phyloP scores from a whole-genome alignment of 2,329 filamentous ascomycete species.

The Aspergillus alliaceus region DNA sequence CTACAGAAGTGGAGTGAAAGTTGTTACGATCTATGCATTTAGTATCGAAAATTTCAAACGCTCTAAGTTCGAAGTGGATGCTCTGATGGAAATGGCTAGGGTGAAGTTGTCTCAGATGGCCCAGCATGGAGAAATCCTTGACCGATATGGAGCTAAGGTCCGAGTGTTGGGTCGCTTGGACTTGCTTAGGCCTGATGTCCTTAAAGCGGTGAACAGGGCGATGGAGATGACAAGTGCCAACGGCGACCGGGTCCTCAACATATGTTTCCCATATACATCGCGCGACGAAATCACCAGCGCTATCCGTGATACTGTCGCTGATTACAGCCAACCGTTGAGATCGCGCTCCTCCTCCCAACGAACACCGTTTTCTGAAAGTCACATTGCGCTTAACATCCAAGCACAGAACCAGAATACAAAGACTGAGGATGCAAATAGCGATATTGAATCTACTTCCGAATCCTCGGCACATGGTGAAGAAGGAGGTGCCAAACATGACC shows the following conservation, averaged over 20 bases:
- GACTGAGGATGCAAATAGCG: conserved; percentile 45
- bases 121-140: conserved; percentile 88
- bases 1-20: conserved; percentile 95
- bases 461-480: conserved; percentile 46
- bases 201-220: conserved; percentile 83
- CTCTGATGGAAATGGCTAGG: conserved; percentile 96
- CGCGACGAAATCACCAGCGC: conserved; percentile 92
- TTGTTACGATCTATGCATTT: conserved; percentile 97
- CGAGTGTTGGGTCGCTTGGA: conserved; percentile 82
- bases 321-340: conserved; percentile 74
- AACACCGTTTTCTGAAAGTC: conserved; percentile 80
- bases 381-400: conserved; percentile 83
- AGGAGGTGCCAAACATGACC: conserved; percentile 30
- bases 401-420: conserved; percentile 54
- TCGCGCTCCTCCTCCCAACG: conserved; percentile 42
- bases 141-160: conserved; percentile 86
- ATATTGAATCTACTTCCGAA: conserved; percentile 45
- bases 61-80: conserved; percentile 93
- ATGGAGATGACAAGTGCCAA: conserved; percentile 86
- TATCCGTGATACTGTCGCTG: conserved; percentile 80
- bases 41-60: conserved; percentile 99
- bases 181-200: conserved; percentile 80
- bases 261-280: conserved; percentile 97
- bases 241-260: conserved; percentile 77
- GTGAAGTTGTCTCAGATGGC: conserved; percentile 88